A percentile compares a stretch with the other conserved stretches of the same genome.
phyloP scores from a whole-genome alignment of 352 stramenopile species.

The Globisporangium sylvaticum region DNA sequence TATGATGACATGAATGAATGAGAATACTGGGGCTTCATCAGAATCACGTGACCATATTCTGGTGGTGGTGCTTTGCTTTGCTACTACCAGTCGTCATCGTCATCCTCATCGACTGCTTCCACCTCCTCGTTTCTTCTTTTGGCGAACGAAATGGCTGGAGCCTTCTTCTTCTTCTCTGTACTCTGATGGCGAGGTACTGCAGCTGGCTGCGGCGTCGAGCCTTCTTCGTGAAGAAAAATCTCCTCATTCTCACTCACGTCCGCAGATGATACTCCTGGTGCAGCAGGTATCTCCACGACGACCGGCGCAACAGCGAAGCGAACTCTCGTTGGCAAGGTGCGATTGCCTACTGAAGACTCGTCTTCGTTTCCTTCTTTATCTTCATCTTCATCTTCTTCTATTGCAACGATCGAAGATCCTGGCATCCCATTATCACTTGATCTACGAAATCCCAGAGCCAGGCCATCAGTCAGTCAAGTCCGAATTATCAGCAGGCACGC shows the following conservation, averaged over 20 bases:
- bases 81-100: conserved; percentile 15
- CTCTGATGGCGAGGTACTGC: neutral
- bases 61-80: neutral
- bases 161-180: neutral
- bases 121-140: neutral
- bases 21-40: neutral
- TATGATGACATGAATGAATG: neutral
- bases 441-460: neutral
- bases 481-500: neutral
- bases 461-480: neutral
- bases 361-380: too few relatives aligned
- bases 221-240: neutral
- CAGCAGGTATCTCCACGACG: conserved; percentile 13
- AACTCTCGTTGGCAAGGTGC: conserved; percentile 1
- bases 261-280: neutral
- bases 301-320: conserved; percentile 10
- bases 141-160: neutral
- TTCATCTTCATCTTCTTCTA: neutral
- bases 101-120: conserved; percentile 13
- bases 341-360: neutral
- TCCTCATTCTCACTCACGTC: conserved; percentile 18
- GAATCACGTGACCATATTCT: neutral
- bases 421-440: neutral
- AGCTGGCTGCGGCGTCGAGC: conserved; percentile 3
- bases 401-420: neutral